Conservation (phyloP, 169 alveolate species). For the Gregarina niphandrodes region DNA sequence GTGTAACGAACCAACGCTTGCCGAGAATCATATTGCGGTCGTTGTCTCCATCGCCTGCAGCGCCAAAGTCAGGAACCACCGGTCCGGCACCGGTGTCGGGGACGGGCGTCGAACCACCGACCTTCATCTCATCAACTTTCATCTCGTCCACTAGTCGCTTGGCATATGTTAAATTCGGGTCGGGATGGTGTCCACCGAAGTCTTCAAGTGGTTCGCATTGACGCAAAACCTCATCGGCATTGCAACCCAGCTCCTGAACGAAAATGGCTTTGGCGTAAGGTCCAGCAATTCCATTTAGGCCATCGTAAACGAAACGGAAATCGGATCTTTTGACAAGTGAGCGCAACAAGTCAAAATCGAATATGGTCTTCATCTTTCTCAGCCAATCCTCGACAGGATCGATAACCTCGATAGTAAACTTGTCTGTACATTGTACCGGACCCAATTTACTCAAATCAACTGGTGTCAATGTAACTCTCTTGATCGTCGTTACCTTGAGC, state of each 20-base stretch:
- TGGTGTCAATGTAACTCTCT: conserved; percentile 5
- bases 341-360: conserved; percentile 54
- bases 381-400: conserved; percentile 53
- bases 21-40: conserved; percentile 81
- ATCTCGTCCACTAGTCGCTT: conserved; percentile 34
- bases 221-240: conserved; percentile 16
- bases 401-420: conserved; percentile 40
- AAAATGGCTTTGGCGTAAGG: conserved; percentile 61
- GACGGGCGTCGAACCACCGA: conserved; percentile 12
- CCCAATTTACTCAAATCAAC: too few relatives aligned
- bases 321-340: conserved; percentile 39
- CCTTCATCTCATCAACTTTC: conserved; percentile 28
- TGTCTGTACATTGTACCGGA: too few relatives aligned
- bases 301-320: conserved; percentile 56
- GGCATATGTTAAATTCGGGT: conserved; percentile 58
- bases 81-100: conserved; percentile 27
- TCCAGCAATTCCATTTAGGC: conserved; percentile 69
- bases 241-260: conserved; percentile 43
- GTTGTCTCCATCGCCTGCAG: conserved; percentile 90
- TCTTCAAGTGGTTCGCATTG: conserved; percentile 45
- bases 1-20: conserved; percentile 68
- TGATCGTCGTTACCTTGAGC: conserved; percentile 22
- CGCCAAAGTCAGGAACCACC: conserved; percentile 65
- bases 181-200: conserved; percentile 70
- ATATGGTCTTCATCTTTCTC: conserved; percentile 42